A percentile compares a stretch with the other conserved stretches of the same genome.
phyloP scores from a whole-genome alignment of 2,329 filamentous ascomycete species.

The Alternaria dauci region DNA sequence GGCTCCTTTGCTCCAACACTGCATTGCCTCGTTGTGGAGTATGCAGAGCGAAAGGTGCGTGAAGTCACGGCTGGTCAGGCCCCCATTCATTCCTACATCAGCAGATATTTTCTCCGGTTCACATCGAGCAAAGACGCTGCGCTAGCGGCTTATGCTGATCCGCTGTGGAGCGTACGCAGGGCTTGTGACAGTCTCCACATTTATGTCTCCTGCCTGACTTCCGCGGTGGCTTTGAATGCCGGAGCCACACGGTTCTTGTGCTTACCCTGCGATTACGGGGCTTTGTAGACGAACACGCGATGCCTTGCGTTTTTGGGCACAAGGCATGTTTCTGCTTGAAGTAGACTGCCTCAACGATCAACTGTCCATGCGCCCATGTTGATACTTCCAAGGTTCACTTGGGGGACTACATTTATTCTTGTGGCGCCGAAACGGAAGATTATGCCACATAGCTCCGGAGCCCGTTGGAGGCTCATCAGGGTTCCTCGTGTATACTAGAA shows the following conservation, averaged over 20 bases:
- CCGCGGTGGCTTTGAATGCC: constrained; percentile 1
- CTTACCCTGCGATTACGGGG: neutral
- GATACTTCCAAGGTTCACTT: neutral
- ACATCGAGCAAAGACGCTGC: neutral
- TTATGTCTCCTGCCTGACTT: neutral
- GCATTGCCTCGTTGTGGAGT: neutral
- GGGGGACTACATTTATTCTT: neutral
- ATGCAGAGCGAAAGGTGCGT: neutral
- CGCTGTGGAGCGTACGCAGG: neutral
- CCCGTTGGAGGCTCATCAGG: constrained; percentile 8
- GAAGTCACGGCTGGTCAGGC: constrained; percentile 6
- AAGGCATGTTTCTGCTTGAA: neutral
- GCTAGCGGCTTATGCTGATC: neutral
- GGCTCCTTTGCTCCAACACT: neutral
- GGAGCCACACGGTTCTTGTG: neutral
- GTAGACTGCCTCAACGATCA: neutral
- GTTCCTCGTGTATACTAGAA: neutral
- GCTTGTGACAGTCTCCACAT: constrained; percentile 2
- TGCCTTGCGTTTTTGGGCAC: neutral
- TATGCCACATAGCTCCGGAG: constrained; percentile 4
- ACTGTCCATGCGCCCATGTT: neutral
- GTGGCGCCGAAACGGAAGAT: constrained; percentile 9
- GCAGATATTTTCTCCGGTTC: neutral
- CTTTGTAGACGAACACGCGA: neutral
- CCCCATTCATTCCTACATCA: constrained; percentile 2